Conservation (phyloP, 1,284 basidiomycete species). For the Ganoderma sp. region DNA sequence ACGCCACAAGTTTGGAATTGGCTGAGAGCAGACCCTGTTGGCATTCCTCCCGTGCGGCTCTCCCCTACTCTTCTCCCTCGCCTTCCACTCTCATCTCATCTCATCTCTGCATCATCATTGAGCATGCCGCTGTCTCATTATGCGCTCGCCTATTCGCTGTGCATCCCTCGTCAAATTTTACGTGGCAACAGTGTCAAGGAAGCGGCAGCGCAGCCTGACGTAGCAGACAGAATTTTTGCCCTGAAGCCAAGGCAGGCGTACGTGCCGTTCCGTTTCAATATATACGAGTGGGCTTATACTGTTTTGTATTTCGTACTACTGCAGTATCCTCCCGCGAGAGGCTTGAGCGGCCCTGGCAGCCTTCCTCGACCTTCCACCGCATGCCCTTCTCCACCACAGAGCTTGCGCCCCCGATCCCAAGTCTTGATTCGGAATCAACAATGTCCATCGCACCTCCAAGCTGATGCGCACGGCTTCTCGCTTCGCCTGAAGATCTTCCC, state of each 20-base stretch:
- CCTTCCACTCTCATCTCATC: constrained; percentile 25
- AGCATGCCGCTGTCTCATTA: constrained; percentile 23
- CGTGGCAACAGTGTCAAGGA: constrained; percentile 37
- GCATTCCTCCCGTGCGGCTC: constrained; percentile 35
- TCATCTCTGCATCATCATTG: constrained; percentile 19
- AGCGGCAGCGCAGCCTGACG: constrained; percentile 53
- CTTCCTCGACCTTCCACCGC: constrained; percentile 36
- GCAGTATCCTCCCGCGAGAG: constrained; percentile 53
- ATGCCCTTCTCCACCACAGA: constrained; percentile 39
- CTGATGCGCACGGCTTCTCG: constrained; percentile 68
- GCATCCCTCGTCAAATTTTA: constrained; percentile 32
- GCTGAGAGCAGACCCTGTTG: constrained; percentile 34
- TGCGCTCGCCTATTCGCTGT: constrained; percentile 19
- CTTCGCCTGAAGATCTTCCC: constrained; percentile 69
- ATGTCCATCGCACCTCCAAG: constrained; percentile 50
- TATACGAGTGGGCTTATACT: constrained; percentile 4
- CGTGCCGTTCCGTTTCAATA: constrained; percentile 37
- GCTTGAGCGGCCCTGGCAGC: constrained; percentile 47
- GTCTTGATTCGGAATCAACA: constrained; percentile 45
- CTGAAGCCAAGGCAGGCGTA: constrained; percentile 70
- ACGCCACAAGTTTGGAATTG: constrained; percentile 35
- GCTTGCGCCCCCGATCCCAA: constrained; percentile 39
- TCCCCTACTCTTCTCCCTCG: constrained; percentile 24
- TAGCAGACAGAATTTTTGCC: constrained; percentile 70
- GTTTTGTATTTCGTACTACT: constrained; percentile 43